Conservation (phyloP, 805 yeast genomes). For the Allodekkera sacchari region DNA sequence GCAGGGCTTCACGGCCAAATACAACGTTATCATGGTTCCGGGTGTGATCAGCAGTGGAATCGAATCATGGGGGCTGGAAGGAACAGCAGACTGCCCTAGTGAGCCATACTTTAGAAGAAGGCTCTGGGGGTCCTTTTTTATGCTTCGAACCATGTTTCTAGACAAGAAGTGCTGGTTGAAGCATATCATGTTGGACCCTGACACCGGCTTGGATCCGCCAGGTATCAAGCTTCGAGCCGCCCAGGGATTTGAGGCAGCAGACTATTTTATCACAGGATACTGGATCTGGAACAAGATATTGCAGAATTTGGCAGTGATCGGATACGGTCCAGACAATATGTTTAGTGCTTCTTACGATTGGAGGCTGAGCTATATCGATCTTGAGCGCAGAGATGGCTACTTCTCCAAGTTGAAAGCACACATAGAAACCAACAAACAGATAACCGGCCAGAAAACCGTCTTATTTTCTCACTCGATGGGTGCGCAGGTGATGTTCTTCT, state of each 20-base stretch:
- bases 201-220: conserved; percentile 90
- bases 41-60: conserved; percentile 94
- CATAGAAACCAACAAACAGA: conserved; percentile 51
- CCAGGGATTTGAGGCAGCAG: conserved; percentile 95
- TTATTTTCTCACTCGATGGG: conserved; percentile 96
- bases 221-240: conserved; percentile 78
- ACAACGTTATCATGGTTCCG: conserved; percentile 88
- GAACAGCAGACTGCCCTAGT: conserved; percentile 73
- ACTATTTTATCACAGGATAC: conserved; percentile 92
- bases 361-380: conserved; percentile 84
- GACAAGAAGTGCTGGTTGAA: conserved; percentile 93
- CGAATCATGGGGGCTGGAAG: conserved; percentile 84
- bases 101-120: conserved; percentile 82
- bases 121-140: conserved; percentile 94
- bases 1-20: conserved; percentile 44
- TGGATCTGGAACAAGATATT: conserved; percentile 98
- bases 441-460: conserved; percentile 60
- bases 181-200: conserved; percentile 81
- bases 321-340: conserved; percentile 91
- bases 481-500: conserved; percentile 78
- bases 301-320: conserved; percentile 90
- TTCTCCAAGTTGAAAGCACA: conserved; percentile 67
- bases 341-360: conserved; percentile 90
- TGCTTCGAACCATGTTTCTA: conserved; percentile 85
- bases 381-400: conserved; percentile 81